Evolutionary conservation across 495 filamentous ascomycete genomes (phyloP).

Genomic region (Aspergillus olivimuriae): DNA sequence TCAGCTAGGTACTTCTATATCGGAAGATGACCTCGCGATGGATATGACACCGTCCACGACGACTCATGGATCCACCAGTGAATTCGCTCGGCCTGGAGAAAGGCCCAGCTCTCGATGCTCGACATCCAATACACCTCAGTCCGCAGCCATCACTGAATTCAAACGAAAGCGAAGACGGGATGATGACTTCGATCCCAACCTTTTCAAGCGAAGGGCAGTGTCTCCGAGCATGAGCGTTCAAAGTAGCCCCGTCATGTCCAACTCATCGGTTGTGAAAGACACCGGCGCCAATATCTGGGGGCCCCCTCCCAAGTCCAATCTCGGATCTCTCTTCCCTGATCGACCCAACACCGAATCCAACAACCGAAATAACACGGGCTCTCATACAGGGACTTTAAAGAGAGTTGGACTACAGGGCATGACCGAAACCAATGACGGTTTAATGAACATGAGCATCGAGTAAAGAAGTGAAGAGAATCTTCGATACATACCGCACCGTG

Average conservation of each 20-base stretch:
- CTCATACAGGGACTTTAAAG: conserved; percentile 44
- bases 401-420: conserved; percentile 90
- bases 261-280: conserved; percentile 69
- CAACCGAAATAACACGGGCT: conserved; percentile 22
- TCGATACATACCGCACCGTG: too few relatives aligned
- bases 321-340: conserved; percentile 44
- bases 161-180: conserved; percentile 78
- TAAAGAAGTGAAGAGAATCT: conserved; percentile 18
- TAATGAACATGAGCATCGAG: conserved; percentile 98
- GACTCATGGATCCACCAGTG: conserved; percentile 24
- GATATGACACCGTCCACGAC: conserved; percentile 61
- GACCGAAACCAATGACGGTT: conserved; percentile 88
- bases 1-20: conserved; percentile 48
- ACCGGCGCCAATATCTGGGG: conserved; percentile 61
- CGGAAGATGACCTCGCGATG: conserved; percentile 72
- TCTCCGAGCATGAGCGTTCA: conserved; percentile 88
- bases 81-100: conserved; percentile 27
- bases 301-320: conserved; percentile 54
- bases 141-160: conserved; percentile 56
- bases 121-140: conserved; percentile 38
- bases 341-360: conserved; percentile 40
- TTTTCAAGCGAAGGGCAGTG: conserved; percentile 90
- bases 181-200: conserved; percentile 83
- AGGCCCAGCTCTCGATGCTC: conserved; percentile 41
- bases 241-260: conserved; percentile 76